Evolutionary conservation across 805 yeast species (phyloP).

Genomic region (Blastobotrys mokoenaii): DNA sequence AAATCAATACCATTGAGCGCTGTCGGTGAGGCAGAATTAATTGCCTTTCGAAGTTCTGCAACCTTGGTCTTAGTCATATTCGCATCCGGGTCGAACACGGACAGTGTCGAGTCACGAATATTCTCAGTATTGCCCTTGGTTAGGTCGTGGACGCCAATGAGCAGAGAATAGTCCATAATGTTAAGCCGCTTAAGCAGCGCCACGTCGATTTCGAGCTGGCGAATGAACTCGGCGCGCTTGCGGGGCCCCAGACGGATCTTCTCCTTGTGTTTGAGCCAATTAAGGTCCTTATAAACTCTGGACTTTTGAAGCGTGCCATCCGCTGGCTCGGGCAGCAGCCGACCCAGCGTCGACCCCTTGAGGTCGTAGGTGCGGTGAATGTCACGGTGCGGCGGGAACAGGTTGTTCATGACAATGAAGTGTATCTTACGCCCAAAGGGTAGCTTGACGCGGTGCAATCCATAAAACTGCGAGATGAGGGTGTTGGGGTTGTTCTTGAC

Average conservation of each 20-base stretch:
- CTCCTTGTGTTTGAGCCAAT: constrained; percentile 68
- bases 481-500: constrained; percentile 82
- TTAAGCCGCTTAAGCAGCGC: constrained; percentile 60
- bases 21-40: constrained; percentile 28
- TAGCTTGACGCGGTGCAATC: constrained; percentile 86
- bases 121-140: constrained; percentile 43
- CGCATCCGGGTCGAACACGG: constrained; percentile 27
- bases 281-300: constrained; percentile 71
- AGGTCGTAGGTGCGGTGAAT: constrained; percentile 81
- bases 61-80: constrained; percentile 21
- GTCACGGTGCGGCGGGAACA: constrained; percentile 88
- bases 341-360: constrained; percentile 87
- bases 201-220: constrained; percentile 72
- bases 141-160: constrained; percentile 81
- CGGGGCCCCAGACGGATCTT: constrained; percentile 67
- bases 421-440: constrained; percentile 78
- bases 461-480: constrained; percentile 89
- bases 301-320: constrained; percentile 17
- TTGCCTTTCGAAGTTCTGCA: constrained; percentile 27
- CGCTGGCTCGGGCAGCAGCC: constrained; percentile 31
- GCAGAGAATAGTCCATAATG: constrained; percentile 91
- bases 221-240: constrained; percentile 49
- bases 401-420: constrained; percentile 92
- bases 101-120: constrained; percentile 28
- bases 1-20: constrained; percentile 26